phyloP scores from a whole-genome alignment of 129 eudicot species.

The carrot (Daucus carota) region DNA sequence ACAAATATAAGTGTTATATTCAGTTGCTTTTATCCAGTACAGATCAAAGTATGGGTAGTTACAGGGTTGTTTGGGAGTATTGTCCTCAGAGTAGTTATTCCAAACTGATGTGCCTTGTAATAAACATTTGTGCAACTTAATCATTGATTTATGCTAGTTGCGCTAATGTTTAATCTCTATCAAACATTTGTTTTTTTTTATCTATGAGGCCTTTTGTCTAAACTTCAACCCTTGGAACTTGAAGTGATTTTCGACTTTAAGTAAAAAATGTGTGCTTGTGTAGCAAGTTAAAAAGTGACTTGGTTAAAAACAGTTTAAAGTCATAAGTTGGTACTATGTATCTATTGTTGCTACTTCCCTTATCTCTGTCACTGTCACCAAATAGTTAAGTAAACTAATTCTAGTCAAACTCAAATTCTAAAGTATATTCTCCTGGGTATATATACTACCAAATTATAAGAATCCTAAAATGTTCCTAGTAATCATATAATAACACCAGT shows the following conservation, averaged over 20 bases:
- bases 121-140: background rate
- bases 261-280: too few relatives aligned
- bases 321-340: too few relatives aligned
- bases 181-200: too few relatives aligned
- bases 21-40: too few relatives aligned
- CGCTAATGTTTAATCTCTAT: background rate
- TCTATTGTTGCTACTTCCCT: background rate
- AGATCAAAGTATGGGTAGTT: background rate
- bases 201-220: too few relatives aligned
- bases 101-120: background rate
- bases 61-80: background rate
- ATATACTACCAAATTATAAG: background rate
- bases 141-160: background rate
- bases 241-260: too few relatives aligned
- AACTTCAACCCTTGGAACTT: too few relatives aligned
- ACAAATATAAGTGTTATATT: too few relatives aligned
- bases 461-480: background rate
- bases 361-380: background rate
- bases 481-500: background rate
- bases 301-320: too few relatives aligned
- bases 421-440: background rate
- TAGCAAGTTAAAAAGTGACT: too few relatives aligned
- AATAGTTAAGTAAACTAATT: background rate
- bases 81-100: background rate
- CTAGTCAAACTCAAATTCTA: background rate